These are phyloP conservation scores for Cynara cardunculus DNA, from an alignment of 129 eudicot species.

Conservation along the genomic window DNA sequence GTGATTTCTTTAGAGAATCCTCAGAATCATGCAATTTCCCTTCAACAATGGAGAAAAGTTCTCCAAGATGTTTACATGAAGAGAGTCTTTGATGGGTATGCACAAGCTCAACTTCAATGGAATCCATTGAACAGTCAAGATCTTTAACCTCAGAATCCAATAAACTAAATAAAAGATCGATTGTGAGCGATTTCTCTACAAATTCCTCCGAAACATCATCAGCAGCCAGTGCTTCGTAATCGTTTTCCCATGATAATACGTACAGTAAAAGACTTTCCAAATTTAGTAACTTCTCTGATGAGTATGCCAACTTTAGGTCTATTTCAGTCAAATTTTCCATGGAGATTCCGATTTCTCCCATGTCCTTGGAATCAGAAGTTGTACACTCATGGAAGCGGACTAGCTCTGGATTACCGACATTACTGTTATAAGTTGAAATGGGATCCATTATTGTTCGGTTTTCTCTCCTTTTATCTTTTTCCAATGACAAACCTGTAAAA, in stretches of 20 bases:
- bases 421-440: slow-evolving; percentile 12
- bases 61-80: slow-evolving; percentile 41
- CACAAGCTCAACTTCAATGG: slow-evolving; percentile 44
- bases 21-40: slow-evolving; percentile 57
- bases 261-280: slow-evolving; percentile 55
- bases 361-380: slow-evolving; percentile 38
- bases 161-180: slow-evolving; percentile 59
- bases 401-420: slow-evolving; percentile 37
- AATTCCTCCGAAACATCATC: slow-evolving; percentile 57
- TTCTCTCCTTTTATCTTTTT: background rate
- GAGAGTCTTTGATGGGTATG: slow-evolving; percentile 44
- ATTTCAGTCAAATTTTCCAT: slow-evolving; percentile 55
- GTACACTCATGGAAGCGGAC: slow-evolving; percentile 33
- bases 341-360: slow-evolving; percentile 44
- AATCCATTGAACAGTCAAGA: slow-evolving; percentile 48
- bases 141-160: slow-evolving; percentile 70
- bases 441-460: slow-evolving; percentile 32
- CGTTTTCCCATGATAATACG: slow-evolving; percentile 60
- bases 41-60: slow-evolving; percentile 38
- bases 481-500: slow-evolving; percentile 7
- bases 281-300: slow-evolving; percentile 72
- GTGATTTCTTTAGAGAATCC: slow-evolving; percentile 67
- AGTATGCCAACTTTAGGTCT: slow-evolving; percentile 59
- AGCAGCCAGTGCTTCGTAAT: slow-evolving; percentile 42
- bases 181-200: slow-evolving; percentile 55